These are phyloP conservation scores for Elsinoe fawcettii DNA, from an alignment of 2,329 filamentous ascomycete genomes.

Conservation along the genomic window DNA sequence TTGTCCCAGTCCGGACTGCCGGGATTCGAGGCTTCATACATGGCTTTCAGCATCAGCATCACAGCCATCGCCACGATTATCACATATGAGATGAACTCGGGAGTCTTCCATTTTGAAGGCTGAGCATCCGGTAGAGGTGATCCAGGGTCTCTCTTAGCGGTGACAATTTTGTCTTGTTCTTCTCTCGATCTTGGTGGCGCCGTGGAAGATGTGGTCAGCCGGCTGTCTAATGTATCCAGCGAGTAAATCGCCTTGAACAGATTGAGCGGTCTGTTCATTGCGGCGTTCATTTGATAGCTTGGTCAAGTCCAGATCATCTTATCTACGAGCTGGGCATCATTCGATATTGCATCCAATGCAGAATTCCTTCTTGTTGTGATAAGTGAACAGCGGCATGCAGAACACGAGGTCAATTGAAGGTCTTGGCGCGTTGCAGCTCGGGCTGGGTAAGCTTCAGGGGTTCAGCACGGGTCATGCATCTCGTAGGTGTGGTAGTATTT, in stretches of 20 bases:
- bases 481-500: no score
- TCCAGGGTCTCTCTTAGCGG: slow-evolving; percentile 20
- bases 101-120: slow-evolving; percentile 73
- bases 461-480: neutral
- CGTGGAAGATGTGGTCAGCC: slow-evolving; percentile 63
- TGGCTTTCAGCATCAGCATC: slow-evolving; percentile 77
- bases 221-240: slow-evolving; percentile 61
- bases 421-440: slow-evolving; percentile 6
- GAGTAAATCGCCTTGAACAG: slow-evolving; percentile 52
- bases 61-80: slow-evolving; percentile 68
- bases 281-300: neutral
- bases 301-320: neutral
- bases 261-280: slow-evolving; percentile 19
- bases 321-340: neutral
- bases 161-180: slow-evolving; percentile 8
- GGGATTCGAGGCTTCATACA: slow-evolving; percentile 79
- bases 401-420: neutral
- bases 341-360: neutral
- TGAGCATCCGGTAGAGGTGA: slow-evolving; percentile 34
- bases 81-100: slow-evolving; percentile 79
- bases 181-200: slow-evolving; percentile 39
- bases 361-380: neutral
- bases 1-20: slow-evolving; percentile 55
- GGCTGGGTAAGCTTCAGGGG: neutral
- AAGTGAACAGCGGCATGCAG: neutral